Base-by-base conservation (phyloP, 495 filamentous ascomycete species). In the Aspergillus affinis region DNA sequence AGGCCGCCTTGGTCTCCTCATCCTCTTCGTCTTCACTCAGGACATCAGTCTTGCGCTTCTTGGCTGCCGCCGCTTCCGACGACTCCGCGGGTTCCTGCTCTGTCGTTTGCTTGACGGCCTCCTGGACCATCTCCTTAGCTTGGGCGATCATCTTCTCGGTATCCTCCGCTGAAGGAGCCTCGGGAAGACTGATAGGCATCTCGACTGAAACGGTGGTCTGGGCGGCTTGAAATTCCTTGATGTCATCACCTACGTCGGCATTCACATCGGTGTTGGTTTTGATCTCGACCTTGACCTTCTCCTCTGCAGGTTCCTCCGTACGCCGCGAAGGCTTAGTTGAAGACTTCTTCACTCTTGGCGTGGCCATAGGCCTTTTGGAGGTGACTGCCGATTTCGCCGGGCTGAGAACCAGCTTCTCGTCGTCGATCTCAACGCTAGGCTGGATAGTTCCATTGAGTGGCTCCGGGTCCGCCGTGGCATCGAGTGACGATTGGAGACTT, bases 51-150 rank as follows among this genome's bases (percentile, higher is more conserved):
- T 96, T 97, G 64, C 94, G 85, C 82, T 98, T 98, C 69, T 71
- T 74, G 20, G 72, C 69, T 54, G 74, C 70, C 69, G 50, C 50
- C 1, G 50, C 79, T 44, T 77, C 66, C 27, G 74, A 70, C 9
- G 68, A 69, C n/a, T 75, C 67, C 6, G 68, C 68, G 20, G 68
- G 59, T n/a, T 72, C 58, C 26, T 61, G 66, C 10, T 76, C 77
- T 18, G 54, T 48, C 0, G 72, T 72, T 30, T 86, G 71, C 61
- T 86, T 84, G 50, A 80, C 81, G 47, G 90, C 92, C 55, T 90
- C 89, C 54, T 89, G 84, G 6, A 98, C 94, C 91, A 97, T 96
- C 63, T 86, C 85, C 71, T 89, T 91, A 7, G 94, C 94, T 71
- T 90, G 83, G 50, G 84, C 87, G 49, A 98, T 86, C 88, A 97